A percentile compares a stretch with the other conserved stretches of the same genome.
Evolutionary conservation across 176 grass and related monocot genomes (phyloP).

Genomic region (Triticum dicoccoides): DNA sequence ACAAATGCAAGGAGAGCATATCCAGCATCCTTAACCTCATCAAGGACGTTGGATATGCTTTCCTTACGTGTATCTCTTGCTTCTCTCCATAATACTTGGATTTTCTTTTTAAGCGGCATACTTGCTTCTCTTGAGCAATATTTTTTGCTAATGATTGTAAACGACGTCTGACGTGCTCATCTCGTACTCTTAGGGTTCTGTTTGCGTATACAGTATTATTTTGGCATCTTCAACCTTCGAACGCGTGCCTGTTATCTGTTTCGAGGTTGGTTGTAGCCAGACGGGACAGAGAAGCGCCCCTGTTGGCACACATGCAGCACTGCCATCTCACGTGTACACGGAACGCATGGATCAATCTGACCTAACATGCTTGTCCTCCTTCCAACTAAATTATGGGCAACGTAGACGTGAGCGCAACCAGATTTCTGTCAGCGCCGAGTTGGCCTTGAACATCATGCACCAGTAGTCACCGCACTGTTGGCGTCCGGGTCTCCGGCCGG

Average conservation of each 20-base stretch:
- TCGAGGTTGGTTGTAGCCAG: background rate
- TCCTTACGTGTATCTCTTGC: too few relatives aligned
- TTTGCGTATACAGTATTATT: background rate
- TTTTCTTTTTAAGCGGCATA: too few relatives aligned
- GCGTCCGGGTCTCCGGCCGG: conserved; percentile 1
- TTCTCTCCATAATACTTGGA: too few relatives aligned
- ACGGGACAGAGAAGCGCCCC: background rate
- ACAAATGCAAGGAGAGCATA: too few relatives aligned
- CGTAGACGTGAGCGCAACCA: too few relatives aligned
- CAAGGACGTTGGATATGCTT: too few relatives aligned
- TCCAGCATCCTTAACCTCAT: too few relatives aligned
- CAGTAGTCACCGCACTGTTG: background rate
- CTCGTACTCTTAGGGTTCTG: background rate
- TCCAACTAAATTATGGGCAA: too few relatives aligned
- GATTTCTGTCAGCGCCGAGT: too few relatives aligned
- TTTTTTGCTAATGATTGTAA: background rate
- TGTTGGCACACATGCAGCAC: background rate
- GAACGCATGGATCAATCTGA: too few relatives aligned
- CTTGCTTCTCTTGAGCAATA: background rate
- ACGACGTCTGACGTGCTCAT: background rate
- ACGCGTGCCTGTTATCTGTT: background rate
- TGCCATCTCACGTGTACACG: too few relatives aligned
- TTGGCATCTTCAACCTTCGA: background rate
- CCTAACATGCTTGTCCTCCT: too few relatives aligned
- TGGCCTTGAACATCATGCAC: background rate